Evolutionary conservation across 352 stramenopile species (phyloP).

Genomic region (Phytophthora ramorum): DNA sequence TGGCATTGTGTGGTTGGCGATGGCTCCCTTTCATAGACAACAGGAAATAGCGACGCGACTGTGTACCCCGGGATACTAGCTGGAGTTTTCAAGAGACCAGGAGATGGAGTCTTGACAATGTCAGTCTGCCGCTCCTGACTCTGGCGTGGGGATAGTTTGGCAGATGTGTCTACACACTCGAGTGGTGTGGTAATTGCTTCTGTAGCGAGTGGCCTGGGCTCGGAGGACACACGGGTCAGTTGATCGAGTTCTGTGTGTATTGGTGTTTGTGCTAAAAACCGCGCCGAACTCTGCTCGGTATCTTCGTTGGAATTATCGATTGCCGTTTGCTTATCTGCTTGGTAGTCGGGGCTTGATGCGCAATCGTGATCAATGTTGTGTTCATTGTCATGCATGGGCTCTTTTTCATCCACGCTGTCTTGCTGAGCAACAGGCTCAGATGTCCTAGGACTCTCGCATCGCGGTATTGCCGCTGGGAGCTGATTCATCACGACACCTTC

Average conservation of each 20-base stretch:
- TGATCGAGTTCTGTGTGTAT: not conserved
- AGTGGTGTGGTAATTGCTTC: not conserved
- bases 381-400: conserved; percentile 1
- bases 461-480: not conserved
- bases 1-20: not conserved
- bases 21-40: conserved; percentile 40
- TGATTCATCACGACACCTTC: conserved; percentile 1
- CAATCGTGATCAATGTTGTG: not conserved
- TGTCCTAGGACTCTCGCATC: conserved; percentile 16
- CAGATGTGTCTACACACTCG: not conserved
- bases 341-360: not conserved
- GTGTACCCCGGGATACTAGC: conserved; percentile 33
- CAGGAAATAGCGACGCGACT: conserved; percentile 46
- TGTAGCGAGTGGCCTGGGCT: not conserved
- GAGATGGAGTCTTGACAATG: not conserved
- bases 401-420: not conserved
- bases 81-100: not conserved
- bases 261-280: not conserved
- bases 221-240: not conserved
- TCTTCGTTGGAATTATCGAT: conserved; percentile 1
- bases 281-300: not conserved
- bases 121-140: conserved; percentile 3
- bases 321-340: not conserved
- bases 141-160: conserved; percentile 4
- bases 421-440: not conserved